Conservation (phyloP, 371 early-diverging fungal genomes). For the Mortierella sp. region DNA sequence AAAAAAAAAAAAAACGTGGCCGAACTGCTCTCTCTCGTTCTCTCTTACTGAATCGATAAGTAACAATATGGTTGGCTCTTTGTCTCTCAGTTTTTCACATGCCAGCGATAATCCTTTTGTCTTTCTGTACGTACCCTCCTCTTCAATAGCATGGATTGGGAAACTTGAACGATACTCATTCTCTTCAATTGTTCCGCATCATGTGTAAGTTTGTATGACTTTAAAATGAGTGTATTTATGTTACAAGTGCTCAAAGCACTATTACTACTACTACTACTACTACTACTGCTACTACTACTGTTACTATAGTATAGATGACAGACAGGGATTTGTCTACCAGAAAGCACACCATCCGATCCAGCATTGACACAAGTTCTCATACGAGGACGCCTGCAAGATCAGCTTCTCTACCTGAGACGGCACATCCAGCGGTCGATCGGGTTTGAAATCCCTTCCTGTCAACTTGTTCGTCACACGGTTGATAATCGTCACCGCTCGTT, state of each 20-base stretch:
- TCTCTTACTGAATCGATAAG: not conserved
- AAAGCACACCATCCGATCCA: conserved; percentile 97
- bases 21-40: not conserved
- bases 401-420: conserved; percentile 93
- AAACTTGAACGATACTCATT: too few relatives aligned
- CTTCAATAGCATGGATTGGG: not conserved
- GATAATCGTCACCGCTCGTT: conserved; percentile 75
- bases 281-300: too few relatives aligned
- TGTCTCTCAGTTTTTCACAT: not conserved
- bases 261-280: too few relatives aligned
- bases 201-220: too few relatives aligned
- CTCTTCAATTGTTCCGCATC: not conserved
- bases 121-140: not conserved
- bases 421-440: conserved; percentile 85
- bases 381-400: conserved; percentile 94
- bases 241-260: not conserved
- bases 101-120: not conserved
- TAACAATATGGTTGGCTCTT: not conserved
- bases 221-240: not conserved
- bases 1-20: conserved; percentile 1
- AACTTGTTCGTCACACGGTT: conserved; percentile 70
- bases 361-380: conserved; percentile 96
- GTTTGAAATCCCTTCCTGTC: conserved; percentile 91
- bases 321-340: conserved; percentile 59
- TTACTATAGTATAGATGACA: too few relatives aligned